Evolutionary conservation across 2,329 filamentous ascomycete genomes (phyloP).

Genomic region (Ophiosphaerella korrae): DNA sequence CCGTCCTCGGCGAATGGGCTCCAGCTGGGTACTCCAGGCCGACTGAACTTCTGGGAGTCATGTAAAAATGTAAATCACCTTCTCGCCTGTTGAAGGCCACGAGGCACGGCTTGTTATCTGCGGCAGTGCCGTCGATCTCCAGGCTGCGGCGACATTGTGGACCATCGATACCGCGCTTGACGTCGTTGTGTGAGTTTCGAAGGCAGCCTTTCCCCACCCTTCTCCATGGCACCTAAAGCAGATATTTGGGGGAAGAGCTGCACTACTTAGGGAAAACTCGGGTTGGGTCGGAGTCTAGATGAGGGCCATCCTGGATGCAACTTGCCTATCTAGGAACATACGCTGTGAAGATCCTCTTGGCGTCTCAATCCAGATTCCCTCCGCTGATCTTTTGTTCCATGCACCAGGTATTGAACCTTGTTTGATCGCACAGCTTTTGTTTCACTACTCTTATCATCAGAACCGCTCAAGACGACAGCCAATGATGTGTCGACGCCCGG

Average conservation of each 20-base stretch:
- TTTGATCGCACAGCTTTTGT: not conserved
- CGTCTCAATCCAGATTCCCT: not conserved
- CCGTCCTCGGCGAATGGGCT: not conserved
- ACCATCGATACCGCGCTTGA: not conserved
- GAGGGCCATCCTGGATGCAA: constrained; percentile 3
- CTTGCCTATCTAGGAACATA: constrained; percentile 4
- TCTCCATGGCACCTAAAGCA: no score
- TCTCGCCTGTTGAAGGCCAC: no score
- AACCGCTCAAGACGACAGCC: not conserved
- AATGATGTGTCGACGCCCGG: not conserved
- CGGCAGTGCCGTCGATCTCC: not conserved
- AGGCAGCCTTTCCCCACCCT: no score
- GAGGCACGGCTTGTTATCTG: no score
- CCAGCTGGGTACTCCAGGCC: not conserved
- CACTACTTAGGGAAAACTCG: no score
- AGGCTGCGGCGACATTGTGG: not conserved
- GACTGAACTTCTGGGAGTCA: not conserved
- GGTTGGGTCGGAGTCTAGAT: not conserved
- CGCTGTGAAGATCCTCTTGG: constrained; percentile 6
- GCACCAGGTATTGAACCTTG: not conserved
- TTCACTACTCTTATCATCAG: not conserved
- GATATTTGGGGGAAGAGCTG: no score
- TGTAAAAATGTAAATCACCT: not conserved
- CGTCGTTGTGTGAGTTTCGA: no score
- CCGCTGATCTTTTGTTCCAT: constrained; percentile 1